These are phyloP conservation scores for Verticillium dahliae DNA, from an alignment of 2,329 filamentous ascomycete species.

Conservation along the genomic window DNA sequence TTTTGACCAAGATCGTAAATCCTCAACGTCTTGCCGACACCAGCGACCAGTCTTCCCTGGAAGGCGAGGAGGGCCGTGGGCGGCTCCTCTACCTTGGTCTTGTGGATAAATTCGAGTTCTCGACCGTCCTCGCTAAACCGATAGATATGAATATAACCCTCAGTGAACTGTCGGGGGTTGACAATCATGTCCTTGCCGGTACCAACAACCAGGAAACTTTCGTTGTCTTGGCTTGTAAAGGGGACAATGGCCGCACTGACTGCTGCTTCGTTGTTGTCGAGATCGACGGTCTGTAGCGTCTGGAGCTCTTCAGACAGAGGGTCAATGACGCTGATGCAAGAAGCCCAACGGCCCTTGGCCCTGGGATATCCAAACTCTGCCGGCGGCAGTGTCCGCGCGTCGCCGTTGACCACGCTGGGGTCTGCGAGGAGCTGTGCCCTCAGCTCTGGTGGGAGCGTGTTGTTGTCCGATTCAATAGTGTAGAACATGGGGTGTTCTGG, in stretches of 20 bases:
- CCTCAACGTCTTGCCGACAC: conserved; percentile 73
- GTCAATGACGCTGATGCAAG: conserved; percentile 88
- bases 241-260: conserved; percentile 78
- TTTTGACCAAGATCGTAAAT: conserved; percentile 92
- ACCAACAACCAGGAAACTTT: conserved; percentile 87
- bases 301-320: conserved; percentile 63
- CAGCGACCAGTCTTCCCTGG: conserved; percentile 83
- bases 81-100: conserved; percentile 85
- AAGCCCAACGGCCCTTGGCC: conserved; percentile 84
- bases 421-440: conserved; percentile 69
- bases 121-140: conserved; percentile 82
- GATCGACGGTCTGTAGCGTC: conserved; percentile 70
- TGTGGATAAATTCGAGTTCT: conserved; percentile 89
- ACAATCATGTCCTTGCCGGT: conserved; percentile 86
- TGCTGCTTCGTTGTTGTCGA: conserved; percentile 86
- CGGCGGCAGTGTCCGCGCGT: conserved; percentile 63
- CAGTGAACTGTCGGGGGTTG: conserved; percentile 66
- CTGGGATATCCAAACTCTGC: conserved; percentile 86
- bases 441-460: conserved; percentile 76
- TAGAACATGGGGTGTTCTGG: conserved; percentile 88
- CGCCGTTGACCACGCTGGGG: conserved; percentile 63
- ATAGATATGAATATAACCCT: conserved; percentile 88
- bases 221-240: conserved; percentile 83
- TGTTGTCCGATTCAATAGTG: conserved; percentile 88
- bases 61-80: conserved; percentile 88